These are phyloP conservation scores for Kwoniella heveanensis DNA, from an alignment of 768 basidiomycete genomes.

Conservation along the genomic window DNA sequence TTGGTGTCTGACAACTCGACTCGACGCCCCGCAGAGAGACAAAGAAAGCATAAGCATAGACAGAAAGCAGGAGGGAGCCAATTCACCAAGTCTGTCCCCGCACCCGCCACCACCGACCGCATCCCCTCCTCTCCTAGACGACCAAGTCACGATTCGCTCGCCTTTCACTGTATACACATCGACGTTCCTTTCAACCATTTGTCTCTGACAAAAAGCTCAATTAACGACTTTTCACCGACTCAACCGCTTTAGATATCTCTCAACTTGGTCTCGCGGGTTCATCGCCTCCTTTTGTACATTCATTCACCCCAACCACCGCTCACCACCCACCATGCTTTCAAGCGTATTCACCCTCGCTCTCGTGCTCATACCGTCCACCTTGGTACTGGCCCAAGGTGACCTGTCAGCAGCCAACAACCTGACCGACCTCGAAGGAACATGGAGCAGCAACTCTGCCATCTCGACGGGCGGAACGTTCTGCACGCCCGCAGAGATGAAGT, in stretches of 20 bases:
- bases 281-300: no score
- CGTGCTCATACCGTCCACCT: neutral
- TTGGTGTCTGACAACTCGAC: no score
- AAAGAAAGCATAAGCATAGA: no score
- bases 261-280: no score
- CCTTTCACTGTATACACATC: neutral
- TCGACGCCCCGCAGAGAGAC: no score
- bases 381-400: slow-evolving; percentile 39
- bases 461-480: slow-evolving; percentile 79
- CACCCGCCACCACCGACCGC: neutral
- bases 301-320: no score
- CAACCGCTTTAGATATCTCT: no score
- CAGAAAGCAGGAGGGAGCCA: neutral
- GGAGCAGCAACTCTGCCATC: slow-evolving; percentile 76
- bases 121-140: no score
- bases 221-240: no score
- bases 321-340: slow-evolving; percentile 22
- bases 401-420: slow-evolving; percentile 61
- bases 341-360: slow-evolving; percentile 16
- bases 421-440: slow-evolving; percentile 75
- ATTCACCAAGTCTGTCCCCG: neutral
- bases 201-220: no score
- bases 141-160: no score
- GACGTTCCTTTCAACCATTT: slow-evolving; percentile 26
- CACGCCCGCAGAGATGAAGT: slow-evolving; percentile 76